Evolutionary conservation across 164 flowering plant species (phyloP).

Genomic region (Euptelea pleiosperma): DNA sequence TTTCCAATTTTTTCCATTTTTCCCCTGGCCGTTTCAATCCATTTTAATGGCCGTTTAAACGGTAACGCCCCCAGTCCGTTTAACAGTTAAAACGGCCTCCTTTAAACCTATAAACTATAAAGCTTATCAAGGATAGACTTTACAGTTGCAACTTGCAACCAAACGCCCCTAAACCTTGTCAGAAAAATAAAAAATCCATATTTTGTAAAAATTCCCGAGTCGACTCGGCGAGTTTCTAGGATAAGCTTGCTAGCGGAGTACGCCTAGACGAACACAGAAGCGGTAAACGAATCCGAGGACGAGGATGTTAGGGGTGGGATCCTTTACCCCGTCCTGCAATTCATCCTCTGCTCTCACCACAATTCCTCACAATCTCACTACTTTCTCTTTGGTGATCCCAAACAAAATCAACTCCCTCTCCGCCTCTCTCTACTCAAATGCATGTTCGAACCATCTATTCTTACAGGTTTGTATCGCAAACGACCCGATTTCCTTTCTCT

Average conservation of each 20-base stretch:
- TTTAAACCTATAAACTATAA: too few relatives aligned
- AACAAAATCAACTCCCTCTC: conserved; percentile 7
- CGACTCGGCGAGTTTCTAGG: not conserved
- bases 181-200: too few relatives aligned
- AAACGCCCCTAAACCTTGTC: not conserved
- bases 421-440: conserved; percentile 10
- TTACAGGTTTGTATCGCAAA: conserved; percentile 5
- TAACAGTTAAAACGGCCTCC: too few relatives aligned
- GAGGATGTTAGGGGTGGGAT: conserved; percentile 17
- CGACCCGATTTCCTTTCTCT: not conserved
- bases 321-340: conserved; percentile 10
- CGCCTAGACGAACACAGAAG: not conserved
- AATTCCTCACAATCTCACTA: not conserved
- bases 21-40: too few relatives aligned
- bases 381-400: conserved; percentile 8
- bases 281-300: not conserved
- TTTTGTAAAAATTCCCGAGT: not conserved
- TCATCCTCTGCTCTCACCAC: conserved; percentile 5
- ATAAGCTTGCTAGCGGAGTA: not conserved
- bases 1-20: too few relatives aligned
- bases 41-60: too few relatives aligned
- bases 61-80: too few relatives aligned
- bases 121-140: too few relatives aligned
- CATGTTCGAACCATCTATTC: conserved; percentile 4
- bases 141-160: not conserved